phyloP scores from a whole-genome alignment of 192 early-diverging fungal species.

The Coemansia sp. region DNA sequence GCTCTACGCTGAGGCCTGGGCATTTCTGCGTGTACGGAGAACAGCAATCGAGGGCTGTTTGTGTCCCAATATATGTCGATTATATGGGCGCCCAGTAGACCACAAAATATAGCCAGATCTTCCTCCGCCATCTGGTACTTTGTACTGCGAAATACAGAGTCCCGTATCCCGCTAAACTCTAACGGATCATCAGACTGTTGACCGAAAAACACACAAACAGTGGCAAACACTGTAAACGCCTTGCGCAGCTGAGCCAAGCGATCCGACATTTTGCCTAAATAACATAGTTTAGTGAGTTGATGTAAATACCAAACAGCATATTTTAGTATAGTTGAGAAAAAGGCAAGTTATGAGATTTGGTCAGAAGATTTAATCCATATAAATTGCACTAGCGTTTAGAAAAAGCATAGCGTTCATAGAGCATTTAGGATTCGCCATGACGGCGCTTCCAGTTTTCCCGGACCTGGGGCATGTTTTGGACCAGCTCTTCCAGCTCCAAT shows the following conservation, averaged over 20 bases:
- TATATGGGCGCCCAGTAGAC: conserved; percentile 11
- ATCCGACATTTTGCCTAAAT: too few relatives aligned
- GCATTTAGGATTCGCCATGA: not conserved
- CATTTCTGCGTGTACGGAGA: not conserved
- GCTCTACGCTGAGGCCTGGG: not conserved
- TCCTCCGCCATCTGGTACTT: conserved; percentile 2
- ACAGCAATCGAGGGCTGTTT: not conserved
- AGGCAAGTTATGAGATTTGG: not conserved
- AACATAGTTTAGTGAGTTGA: too few relatives aligned
- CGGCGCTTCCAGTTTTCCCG: conserved; percentile 29
- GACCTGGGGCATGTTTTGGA: not conserved
- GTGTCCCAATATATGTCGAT: conserved; percentile 16
- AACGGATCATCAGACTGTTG: conserved; percentile 7
- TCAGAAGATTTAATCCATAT: not conserved
- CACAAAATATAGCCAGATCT: conserved; percentile 23
- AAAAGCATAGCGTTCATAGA: not conserved
- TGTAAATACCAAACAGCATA: too few relatives aligned
- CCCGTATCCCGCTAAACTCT: conserved; percentile 2
- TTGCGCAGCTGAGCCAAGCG: not conserved
- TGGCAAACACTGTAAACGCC: conserved; percentile 18
- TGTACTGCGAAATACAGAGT: conserved; percentile 2
- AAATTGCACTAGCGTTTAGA: not conserved
- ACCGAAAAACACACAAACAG: conserved; percentile 22
- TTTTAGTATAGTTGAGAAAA: not conserved
- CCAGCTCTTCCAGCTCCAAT: conserved; percentile 46